A percentile compares a stretch with the other conserved stretches of the same genome.
Evolutionary conservation across 1,139 yeast genomes (phyloP).

Genomic region (Protomyces macrosporus): DNA sequence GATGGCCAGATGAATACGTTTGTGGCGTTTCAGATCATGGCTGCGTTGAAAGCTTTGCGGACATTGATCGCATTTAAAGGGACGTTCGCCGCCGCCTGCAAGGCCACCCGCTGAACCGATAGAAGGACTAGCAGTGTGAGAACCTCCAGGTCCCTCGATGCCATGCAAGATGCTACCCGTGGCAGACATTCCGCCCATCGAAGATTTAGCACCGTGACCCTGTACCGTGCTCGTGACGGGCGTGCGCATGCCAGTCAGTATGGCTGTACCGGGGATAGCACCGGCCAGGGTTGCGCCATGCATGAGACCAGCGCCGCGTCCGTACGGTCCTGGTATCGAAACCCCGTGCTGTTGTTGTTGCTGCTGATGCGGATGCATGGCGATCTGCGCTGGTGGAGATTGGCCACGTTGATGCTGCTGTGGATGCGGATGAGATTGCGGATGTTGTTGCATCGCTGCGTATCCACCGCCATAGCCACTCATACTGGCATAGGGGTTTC

Average conservation of each 20-base stretch:
- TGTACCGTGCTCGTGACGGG: too few relatives aligned
- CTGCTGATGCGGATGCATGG: background rate
- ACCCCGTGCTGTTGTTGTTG: background rate
- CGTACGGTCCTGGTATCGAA: background rate
- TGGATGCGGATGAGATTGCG: background rate
- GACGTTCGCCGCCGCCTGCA: slow-evolving; percentile 26
- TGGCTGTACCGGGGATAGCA: background rate
- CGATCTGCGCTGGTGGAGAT: background rate
- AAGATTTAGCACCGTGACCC: too few relatives aligned
- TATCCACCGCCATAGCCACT: slow-evolving; percentile 1
- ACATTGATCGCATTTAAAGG: slow-evolving; percentile 33
- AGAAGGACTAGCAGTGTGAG: background rate
- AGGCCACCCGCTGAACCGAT: too few relatives aligned
- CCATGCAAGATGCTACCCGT: background rate
- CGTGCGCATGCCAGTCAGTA: too few relatives aligned
- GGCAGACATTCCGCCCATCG: too few relatives aligned
- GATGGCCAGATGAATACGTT: slow-evolving; percentile 33
- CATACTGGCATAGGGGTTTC: slow-evolving; percentile 8
- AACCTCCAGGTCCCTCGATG: slow-evolving; percentile 7
- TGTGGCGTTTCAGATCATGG: slow-evolving; percentile 33
- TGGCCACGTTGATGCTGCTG: background rate
- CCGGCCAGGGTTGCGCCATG: background rate
- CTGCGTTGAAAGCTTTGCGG: slow-evolving; percentile 32
- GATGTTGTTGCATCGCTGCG: slow-evolving; percentile 1
- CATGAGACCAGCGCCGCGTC: background rate